phyloP scores from a whole-genome alignment of 2,329 filamentous ascomycete genomes.

The Stagonosporopsis rhizophila region DNA sequence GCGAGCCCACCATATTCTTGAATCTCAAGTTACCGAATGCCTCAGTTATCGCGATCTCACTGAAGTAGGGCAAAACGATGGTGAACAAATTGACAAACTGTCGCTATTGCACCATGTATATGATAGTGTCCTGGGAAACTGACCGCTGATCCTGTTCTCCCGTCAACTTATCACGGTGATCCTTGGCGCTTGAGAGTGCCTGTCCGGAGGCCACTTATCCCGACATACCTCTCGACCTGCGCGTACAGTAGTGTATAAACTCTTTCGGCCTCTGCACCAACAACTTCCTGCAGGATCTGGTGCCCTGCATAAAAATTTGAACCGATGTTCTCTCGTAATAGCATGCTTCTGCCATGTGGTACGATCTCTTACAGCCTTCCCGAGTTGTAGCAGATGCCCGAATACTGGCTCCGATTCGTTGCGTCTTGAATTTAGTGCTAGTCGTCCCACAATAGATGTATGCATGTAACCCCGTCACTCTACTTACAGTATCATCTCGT shows the following conservation, averaged over 20 bases:
- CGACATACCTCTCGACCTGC: constrained; percentile 3
- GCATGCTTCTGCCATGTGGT: not conserved
- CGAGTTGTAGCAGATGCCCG: not conserved
- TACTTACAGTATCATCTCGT: not conserved
- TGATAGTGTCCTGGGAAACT: not conserved
- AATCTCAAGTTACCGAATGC: not conserved
- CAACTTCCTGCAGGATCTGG: constrained; percentile 1
- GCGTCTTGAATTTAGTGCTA: not conserved
- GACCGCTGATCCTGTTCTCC: not conserved
- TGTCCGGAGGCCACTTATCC: not conserved
- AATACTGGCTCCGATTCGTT: not conserved
- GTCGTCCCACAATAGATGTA: not conserved
- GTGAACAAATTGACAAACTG: no score
- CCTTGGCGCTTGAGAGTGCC: not conserved
- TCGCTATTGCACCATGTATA: no score
- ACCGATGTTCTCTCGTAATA: not conserved
- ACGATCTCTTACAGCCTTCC: not conserved
- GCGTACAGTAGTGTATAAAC: constrained; percentile 1
- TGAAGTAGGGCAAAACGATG: no score
- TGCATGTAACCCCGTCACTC: not conserved
- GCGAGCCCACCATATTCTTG: not conserved
- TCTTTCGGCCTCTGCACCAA: not conserved
- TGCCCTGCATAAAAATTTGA: not conserved
- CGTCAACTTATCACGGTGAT: no score
- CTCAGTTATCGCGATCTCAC: no score